Percentiles rank a stretch among this genome's conserved stretches.
These are phyloP conservation scores for Casuarina cunninghamiana DNA, from an alignment of 306 rosid species.

Conservation along the genomic window DNA sequence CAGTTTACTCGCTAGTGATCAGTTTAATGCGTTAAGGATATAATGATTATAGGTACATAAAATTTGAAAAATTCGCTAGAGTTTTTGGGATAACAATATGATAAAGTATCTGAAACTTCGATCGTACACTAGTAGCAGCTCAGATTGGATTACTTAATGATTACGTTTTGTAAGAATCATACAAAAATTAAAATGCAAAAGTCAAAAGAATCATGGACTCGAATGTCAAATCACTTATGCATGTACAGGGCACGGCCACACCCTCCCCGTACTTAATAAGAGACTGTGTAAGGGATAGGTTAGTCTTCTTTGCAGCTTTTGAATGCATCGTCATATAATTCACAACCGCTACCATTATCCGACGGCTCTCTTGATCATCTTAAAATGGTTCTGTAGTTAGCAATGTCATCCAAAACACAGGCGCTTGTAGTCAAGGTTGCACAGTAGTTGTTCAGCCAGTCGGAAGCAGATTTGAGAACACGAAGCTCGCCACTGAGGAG, in stretches of 20 bases:
- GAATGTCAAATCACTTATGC: too few species aligned
- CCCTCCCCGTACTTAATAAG: neutral
- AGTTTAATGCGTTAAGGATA: too few species aligned
- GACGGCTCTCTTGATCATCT: neutral
- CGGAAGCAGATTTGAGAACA: conserved; percentile 59
- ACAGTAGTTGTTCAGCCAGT: conserved; percentile 65
- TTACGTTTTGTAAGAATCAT: neutral
- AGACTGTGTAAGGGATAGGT: neutral
- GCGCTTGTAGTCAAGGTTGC: conserved; percentile 22
- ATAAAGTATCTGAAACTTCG: too few species aligned
- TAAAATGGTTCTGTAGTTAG: neutral
- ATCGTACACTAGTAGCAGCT: too few species aligned
- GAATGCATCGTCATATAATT: neutral
- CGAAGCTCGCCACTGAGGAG: conserved; percentile 65
- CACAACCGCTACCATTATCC: neutral
- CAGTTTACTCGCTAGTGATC: neutral
- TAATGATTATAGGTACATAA: too few species aligned
- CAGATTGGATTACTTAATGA: too few species aligned
- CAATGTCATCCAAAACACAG: neutral
- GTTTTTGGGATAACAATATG: too few species aligned
- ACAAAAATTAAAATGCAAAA: neutral
- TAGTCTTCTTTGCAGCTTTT: neutral
- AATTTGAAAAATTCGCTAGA: too few species aligned
- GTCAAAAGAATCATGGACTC: too few species aligned
- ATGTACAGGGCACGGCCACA: too few species aligned